These are phyloP conservation scores for Leptosphaerulina australis DNA, from an alignment of 2,329 filamentous ascomycete genomes.

Conservation along the genomic window DNA sequence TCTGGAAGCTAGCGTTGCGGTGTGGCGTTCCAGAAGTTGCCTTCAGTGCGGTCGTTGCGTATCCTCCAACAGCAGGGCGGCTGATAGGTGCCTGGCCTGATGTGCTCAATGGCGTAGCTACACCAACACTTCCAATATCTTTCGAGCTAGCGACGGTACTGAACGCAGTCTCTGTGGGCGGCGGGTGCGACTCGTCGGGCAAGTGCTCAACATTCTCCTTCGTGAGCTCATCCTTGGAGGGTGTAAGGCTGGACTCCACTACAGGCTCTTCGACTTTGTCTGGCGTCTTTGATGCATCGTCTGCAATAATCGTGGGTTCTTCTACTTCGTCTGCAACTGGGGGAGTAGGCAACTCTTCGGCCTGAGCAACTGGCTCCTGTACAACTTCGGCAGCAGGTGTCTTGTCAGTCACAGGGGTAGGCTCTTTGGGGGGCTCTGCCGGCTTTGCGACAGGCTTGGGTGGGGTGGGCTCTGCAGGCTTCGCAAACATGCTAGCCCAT, in stretches of 20 bases:
- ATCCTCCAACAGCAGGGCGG: slow-evolving; percentile 72
- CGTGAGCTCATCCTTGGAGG: slow-evolving; percentile 82
- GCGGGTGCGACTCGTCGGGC: slow-evolving; percentile 77
- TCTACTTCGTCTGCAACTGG: slow-evolving; percentile 48
- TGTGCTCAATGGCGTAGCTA: slow-evolving; percentile 64
- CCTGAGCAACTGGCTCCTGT: slow-evolving; percentile 45
- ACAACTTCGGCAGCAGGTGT: slow-evolving; percentile 49
- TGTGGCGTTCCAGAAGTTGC: slow-evolving; percentile 64
- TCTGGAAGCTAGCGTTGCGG: slow-evolving; percentile 80
- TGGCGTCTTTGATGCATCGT: slow-evolving; percentile 40
- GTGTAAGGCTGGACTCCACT: slow-evolving; percentile 60
- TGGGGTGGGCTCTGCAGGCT: slow-evolving; percentile 52
- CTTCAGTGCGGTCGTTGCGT: slow-evolving; percentile 81
- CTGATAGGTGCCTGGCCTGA: slow-evolving; percentile 61
- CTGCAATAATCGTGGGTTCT: slow-evolving; percentile 33
- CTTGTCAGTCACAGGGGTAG: slow-evolving; percentile 40
- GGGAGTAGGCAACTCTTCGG: slow-evolving; percentile 51
- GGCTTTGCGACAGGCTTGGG: slow-evolving; percentile 46
- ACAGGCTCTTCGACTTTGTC: slow-evolving; percentile 56
- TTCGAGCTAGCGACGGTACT: slow-evolving; percentile 89
- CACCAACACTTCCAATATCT: slow-evolving; percentile 65
- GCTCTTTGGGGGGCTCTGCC: slow-evolving; percentile 48
- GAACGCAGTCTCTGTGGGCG: slow-evolving; percentile 79
- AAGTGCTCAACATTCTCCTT: slow-evolving; percentile 92
- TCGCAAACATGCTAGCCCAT: slow-evolving; percentile 61